Percentiles rank a stretch among this genome's conserved stretches.
Conservation (phyloP, 176 grass and related monocot genomes). For the Pontederia paniculata region DNA sequence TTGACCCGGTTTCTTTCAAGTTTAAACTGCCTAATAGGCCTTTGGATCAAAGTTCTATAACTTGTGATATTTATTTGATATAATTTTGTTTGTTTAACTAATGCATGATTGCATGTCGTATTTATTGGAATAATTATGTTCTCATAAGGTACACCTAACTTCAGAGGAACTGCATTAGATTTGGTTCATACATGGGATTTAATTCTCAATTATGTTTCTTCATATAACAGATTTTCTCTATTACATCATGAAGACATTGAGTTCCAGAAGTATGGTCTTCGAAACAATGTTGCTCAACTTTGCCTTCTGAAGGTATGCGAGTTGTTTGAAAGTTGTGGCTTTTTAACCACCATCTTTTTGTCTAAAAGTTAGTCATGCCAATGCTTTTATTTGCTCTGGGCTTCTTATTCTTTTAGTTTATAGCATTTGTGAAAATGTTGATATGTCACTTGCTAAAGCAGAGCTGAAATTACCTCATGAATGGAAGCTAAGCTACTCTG, state of each 20-base stretch:
- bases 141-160: too few species aligned
- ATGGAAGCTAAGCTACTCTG: too few species aligned
- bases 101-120: too few species aligned
- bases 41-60: too few species aligned
- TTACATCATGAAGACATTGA: conserved; percentile 22
- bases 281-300: conserved; percentile 19
- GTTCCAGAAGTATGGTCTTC: conserved; percentile 16
- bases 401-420: background rate
- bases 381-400: background rate
- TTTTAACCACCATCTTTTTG: background rate
- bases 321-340: background rate
- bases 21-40: too few species aligned
- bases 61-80: too few species aligned
- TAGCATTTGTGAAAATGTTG: background rate
- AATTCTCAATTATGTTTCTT: background rate
- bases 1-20: too few species aligned
- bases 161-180: background rate
- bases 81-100: too few species aligned
- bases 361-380: too few species aligned
- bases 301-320: conserved; percentile 16
- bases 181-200: background rate
- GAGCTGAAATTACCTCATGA: too few species aligned
- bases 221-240: conserved; percentile 14
- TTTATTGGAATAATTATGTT: too few species aligned
- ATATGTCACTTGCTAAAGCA: too few species aligned